Base-by-base conservation (phyloP, 2,329 filamentous ascomycete genomes). In the Calcarisporium arbuscula region DNA sequence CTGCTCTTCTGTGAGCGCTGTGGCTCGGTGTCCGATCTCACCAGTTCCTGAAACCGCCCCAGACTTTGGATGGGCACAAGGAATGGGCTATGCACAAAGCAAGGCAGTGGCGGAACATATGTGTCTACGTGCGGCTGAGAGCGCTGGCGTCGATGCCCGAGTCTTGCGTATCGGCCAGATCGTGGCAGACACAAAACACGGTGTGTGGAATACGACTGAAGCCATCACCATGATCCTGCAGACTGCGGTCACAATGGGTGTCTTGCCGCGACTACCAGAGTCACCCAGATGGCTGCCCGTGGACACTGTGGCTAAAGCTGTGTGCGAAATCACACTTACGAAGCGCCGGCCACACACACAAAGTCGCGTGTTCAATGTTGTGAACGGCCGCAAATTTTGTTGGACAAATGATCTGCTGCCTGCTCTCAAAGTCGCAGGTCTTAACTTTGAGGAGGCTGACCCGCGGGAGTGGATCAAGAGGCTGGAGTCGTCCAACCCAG, bases 201-300 rank as follows among this genome's bases (percentile, higher is more conserved):
- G 68, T 7, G 48, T 68, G 8, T 74, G 70, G 71, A 73, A 70
- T 40, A 50, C 52, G 3, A 63, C 58, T 0, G 70, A 73, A 45
- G 69, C 67, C 1, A 67, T 74, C 6, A 65, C 72, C 2, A 53
- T 74, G 38, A 69, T 74, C 56, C 54, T 76, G 8, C 62, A 63
- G 41, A 61, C 54, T 6, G 65, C 65, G 0, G 45, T 54, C 2
- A 68, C 65, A 1, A 57, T 68, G 5, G 64, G 64, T 2, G 58
- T 61, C 2, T 50, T 75, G 14, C 72, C 72, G 0, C 49, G 49
- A 16, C 54, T 75, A 6, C 47, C 59, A 10, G 68, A 72, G 50
- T 56, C 48, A 1, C 57, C 58, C 4, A 59, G 56, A 0, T 69
- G 64, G 65, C 45, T 68, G 5, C 63, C 64, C 2, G 65, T 66